Conservation (phyloP, 768 basidiomycete genomes). For the Lactarius tabidus region DNA sequence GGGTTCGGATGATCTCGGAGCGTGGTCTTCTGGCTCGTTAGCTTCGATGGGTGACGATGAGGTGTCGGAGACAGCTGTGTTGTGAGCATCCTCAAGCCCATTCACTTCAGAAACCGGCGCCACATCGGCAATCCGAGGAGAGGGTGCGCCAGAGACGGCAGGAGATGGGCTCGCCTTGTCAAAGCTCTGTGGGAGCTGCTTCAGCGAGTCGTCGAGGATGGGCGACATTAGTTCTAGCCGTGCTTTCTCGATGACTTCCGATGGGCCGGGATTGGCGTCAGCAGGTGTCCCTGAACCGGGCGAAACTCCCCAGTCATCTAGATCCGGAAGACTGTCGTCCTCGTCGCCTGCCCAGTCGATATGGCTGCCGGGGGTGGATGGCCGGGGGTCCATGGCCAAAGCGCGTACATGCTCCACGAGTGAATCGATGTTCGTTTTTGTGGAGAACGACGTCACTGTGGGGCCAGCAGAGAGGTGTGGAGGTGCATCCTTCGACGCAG, state of each 20-base stretch:
- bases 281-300: conserved; percentile 34
- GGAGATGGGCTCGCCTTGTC: conserved; percentile 19
- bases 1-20: not conserved
- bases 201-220: conserved; percentile 25
- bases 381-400: conserved; percentile 64
- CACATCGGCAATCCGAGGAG: conserved; percentile 6
- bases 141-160: conserved; percentile 5
- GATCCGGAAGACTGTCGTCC: conserved; percentile 72
- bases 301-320: conserved; percentile 81
- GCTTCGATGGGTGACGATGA: not conserved
- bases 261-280: conserved; percentile 1
- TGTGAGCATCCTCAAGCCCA: not conserved
- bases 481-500: conserved; percentile 49
- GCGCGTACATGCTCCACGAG: conserved; percentile 74
- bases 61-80: not conserved
- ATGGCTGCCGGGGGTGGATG: conserved; percentile 70
- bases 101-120: not conserved
- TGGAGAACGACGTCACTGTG: conserved; percentile 39
- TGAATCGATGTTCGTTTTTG: conserved; percentile 66
- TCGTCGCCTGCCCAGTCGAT: conserved; percentile 91
- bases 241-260: conserved; percentile 30
- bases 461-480: conserved; percentile 47
- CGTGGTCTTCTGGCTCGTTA: not conserved
- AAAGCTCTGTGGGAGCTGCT: conserved; percentile 24
- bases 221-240: conserved; percentile 34